Base-by-base conservation (phyloP, 768 basidiomycete species). In the Tricholoma bakamatsutake region DNA sequence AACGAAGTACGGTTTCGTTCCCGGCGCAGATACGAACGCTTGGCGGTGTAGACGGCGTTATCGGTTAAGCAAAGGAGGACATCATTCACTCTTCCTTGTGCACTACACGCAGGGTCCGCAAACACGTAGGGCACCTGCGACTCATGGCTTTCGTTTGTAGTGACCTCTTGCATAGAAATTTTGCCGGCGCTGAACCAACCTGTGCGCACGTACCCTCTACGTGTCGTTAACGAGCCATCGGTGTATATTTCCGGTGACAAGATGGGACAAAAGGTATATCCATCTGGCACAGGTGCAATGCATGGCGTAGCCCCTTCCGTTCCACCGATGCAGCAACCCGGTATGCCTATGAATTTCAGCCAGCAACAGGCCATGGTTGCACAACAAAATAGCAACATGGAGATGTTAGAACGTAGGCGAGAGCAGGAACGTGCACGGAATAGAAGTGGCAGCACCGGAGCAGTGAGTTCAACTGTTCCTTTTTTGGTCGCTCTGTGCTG, bases 1-100 rank as follows among this genome's bases (percentile, higher is more conserved):
- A 67, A 69, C 80, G 27, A 90, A 87, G 66, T 84, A 70, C 62
- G 90, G 91, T 1, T 93, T 90, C 66, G 68, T 88, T n/a, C 90
- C 90, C 13, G 79, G 78, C 40, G 71, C 72, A 42, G 90, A 93
- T 59, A 65, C 73, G 8, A 73, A 65, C 57, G 90, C 91, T 30
- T 87, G 78, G 68, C 83, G 90, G 13, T 66, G 83, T 47, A 80
- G 91, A 48, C 74, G 88, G 49, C 82, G 88, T 5, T 93, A 80
- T 66, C 83, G 90, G 35, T 75, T 93, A 35, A 57, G 71, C 42
- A 90, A 88, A 65, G 88, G 88, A 28, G 88, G 88, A 0, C 82
- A 88, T 62, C 79, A 84, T 0, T 80, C 83, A 53, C 78, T 92
- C n/a, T 76, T 85, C 15, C 80, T 93, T 5, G 80, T 90, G 0